Conservation (phyloP, 495 filamentous ascomycete species). For the Aspergillus taichungensis region DNA sequence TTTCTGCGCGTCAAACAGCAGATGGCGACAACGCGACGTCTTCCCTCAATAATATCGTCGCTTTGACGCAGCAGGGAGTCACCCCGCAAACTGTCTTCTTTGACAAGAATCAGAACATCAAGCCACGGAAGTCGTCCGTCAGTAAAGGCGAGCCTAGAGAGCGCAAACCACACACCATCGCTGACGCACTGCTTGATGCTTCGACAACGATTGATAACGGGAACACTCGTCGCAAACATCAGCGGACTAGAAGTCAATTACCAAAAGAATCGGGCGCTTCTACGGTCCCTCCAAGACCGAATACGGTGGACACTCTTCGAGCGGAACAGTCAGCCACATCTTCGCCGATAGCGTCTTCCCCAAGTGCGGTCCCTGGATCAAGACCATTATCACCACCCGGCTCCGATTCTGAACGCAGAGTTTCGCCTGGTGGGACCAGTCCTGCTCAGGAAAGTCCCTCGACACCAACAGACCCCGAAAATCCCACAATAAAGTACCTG, state of each 20-base stretch:
- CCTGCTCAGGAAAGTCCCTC: conserved; percentile 29
- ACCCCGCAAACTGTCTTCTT: conserved; percentile 88
- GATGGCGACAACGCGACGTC: conserved; percentile 27
- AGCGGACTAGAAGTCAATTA: conserved; percentile 34
- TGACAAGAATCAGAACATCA: conserved; percentile 53
- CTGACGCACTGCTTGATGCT: conserved; percentile 86
- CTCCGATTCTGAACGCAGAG: conserved; percentile 24
- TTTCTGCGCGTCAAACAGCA: conserved; percentile 61
- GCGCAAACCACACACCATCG: conserved; percentile 61
- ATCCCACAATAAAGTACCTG: conserved; percentile 18
- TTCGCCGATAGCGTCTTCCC: conserved; percentile 33
- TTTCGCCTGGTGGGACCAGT: conserved; percentile 18
- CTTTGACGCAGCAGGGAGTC: conserved; percentile 60
- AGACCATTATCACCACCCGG: conserved; percentile 32
- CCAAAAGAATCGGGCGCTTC: conserved; percentile 34
- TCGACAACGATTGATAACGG: conserved; percentile 77
- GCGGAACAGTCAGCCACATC: conserved; percentile 22
- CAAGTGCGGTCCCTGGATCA: conserved; percentile 26
- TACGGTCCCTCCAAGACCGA: conserved; percentile 10
- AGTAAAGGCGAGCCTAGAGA: conserved; percentile 18
- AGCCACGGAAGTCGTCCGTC: conserved; percentile 32
- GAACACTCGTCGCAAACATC: conserved; percentile 47
- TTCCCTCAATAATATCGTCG: conserved; percentile 58
- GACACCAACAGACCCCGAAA: conserved; percentile 29
- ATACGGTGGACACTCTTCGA: conserved; percentile 15